A percentile compares a stretch with the other conserved stretches of the same genome.
Evolutionary conservation across 371 early-diverging fungal genomes (phyloP).

Genomic region (Rhizopus arrhizus): DNA sequence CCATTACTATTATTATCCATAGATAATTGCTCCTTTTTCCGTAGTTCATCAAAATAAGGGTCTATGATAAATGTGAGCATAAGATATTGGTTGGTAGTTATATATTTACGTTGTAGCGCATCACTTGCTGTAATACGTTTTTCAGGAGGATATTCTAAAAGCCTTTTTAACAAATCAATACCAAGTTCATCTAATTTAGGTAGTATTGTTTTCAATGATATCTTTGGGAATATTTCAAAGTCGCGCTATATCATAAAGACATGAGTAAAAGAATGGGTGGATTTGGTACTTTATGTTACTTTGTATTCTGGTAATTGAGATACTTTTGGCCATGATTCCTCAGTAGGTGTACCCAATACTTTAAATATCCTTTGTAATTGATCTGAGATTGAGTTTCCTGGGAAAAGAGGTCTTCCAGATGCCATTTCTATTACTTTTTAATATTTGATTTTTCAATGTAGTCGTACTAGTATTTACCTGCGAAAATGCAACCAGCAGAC

Average conservation of each 20-base stretch:
- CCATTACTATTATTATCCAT: not conserved
- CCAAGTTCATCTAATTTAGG: conserved; percentile 84
- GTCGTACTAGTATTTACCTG: conserved; percentile 49
- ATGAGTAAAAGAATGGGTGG: not conserved
- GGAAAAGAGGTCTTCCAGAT: conserved; percentile 93
- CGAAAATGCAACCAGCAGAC: conserved; percentile 98
- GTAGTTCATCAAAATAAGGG: conserved; percentile 55
- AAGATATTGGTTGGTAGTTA: not conserved
- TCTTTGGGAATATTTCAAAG: conserved; percentile 74
- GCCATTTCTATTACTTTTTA: conserved; percentile 69
- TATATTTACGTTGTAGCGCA: conserved; percentile 66
- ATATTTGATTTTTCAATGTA: not conserved
- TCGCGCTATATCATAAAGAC: conserved; percentile 45
- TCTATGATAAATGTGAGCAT: conserved; percentile 26
- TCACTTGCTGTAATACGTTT: conserved; percentile 73
- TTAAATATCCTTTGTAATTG: conserved; percentile 90
- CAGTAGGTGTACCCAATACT: conserved; percentile 89
- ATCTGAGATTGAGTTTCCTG: conserved; percentile 89
- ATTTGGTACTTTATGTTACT: conserved; percentile 29
- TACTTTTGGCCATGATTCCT: conserved; percentile 89
- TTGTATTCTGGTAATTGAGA: conserved; percentile 91
- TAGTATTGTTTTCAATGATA: conserved; percentile 68
- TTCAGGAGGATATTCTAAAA: conserved; percentile 78
- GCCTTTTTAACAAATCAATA: conserved; percentile 74
- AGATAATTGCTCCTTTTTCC: conserved; percentile 37